A percentile compares a stretch with the other conserved stretches of the same genome.
Conservation (phyloP, 441 rosid species). For the Pelargonium myrrhifolium region DNA sequence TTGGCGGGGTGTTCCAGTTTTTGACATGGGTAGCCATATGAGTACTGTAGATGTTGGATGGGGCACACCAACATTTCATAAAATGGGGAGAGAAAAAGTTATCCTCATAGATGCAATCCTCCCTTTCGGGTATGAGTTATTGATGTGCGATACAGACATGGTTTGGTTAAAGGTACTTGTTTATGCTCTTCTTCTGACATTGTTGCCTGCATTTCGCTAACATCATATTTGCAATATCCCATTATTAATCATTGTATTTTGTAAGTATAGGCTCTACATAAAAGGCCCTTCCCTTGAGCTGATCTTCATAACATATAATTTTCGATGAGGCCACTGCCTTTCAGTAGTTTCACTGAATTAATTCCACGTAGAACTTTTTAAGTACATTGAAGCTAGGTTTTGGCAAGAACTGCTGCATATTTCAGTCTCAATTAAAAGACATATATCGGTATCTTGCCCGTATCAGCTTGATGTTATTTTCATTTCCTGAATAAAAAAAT, state of each 20-base stretch:
- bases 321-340: neutral
- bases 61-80: slow-evolving; percentile 94
- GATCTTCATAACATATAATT: neutral
- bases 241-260: neutral
- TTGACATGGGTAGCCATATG: slow-evolving; percentile 98
- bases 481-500: neutral
- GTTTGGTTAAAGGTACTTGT: slow-evolving; percentile 86
- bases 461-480: slow-evolving; percentile 2
- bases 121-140: slow-evolving; percentile 76
- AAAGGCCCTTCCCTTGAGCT: neutral
- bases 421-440: slow-evolving; percentile 4
- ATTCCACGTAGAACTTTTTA: neutral
- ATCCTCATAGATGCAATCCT: slow-evolving; percentile 73
- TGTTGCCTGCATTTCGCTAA: neutral
- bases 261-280: neutral
- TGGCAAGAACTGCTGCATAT: slow-evolving; percentile 4
- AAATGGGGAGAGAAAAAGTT: slow-evolving; percentile 98
- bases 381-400: neutral
- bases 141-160: slow-evolving; percentile 99
- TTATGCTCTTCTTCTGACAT: slow-evolving; percentile 7
- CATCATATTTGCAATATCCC: neutral
- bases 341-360: neutral
- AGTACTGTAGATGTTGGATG: slow-evolving; percentile 92
- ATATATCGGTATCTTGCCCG: neutral
- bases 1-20: slow-evolving; percentile 95